phyloP scores from a whole-genome alignment of 345 rosid species.

The Anacardium occidentale region DNA sequence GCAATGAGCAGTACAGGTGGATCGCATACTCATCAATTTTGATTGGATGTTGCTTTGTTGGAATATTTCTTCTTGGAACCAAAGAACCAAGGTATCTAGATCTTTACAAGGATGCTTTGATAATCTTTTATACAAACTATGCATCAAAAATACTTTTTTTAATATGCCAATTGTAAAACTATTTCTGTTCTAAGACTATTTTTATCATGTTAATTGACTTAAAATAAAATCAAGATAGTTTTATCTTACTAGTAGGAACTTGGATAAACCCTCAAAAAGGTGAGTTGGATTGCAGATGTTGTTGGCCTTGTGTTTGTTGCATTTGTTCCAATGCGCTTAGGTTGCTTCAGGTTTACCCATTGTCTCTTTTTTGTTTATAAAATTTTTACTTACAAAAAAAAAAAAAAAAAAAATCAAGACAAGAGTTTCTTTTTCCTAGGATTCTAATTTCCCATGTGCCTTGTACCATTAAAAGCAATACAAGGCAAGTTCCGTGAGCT shows the following conservation, averaged over 20 bases:
- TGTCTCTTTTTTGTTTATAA: too few relatives aligned
- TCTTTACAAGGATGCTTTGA: conserved; percentile 8
- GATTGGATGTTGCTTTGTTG: conserved; percentile 82
- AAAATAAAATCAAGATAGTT: background rate
- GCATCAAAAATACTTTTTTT: background rate
- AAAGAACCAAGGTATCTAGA: conserved; percentile 73
- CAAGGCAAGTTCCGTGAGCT: background rate
- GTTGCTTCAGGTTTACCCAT: too few relatives aligned
- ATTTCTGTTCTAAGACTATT: background rate
- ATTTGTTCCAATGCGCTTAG: too few relatives aligned
- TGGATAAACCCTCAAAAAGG: too few relatives aligned
- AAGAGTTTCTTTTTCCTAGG: background rate
- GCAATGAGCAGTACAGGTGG: conserved; percentile 75
- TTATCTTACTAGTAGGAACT: too few relatives aligned
- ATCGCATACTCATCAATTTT: conserved; percentile 79
- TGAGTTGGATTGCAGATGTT: too few relatives aligned
- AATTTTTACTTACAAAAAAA: too few relatives aligned
- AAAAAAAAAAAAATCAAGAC: background rate
- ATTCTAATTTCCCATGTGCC: background rate
- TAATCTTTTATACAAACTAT: background rate
- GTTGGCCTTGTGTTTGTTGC: too few relatives aligned
- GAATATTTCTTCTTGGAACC: conserved; percentile 72
- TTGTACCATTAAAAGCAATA: too few relatives aligned
- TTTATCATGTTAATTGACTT: background rate
- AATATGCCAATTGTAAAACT: background rate